Evolutionary conservation across 2,329 filamentous ascomycete species (phyloP).

Genomic region (Neofusicoccum cordaticola): DNA sequence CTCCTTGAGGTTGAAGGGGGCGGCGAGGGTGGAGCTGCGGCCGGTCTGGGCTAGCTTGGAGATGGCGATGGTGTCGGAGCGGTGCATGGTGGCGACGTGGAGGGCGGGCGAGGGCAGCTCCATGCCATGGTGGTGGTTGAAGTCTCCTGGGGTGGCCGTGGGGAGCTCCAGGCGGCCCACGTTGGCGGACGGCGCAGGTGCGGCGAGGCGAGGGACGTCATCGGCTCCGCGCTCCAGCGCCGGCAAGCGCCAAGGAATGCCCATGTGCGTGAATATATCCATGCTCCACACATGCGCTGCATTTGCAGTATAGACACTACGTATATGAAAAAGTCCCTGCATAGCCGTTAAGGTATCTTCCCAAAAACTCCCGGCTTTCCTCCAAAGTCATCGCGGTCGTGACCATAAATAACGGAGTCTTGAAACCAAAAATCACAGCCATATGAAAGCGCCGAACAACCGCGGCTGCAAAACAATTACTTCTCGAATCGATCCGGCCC

Average conservation of each 20-base stretch:
- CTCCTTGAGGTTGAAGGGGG: slow-evolving; percentile 9
- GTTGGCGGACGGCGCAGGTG: neutral
- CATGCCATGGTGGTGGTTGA: neutral
- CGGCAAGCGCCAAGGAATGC: neutral
- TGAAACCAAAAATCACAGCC: no score
- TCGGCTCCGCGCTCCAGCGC: neutral
- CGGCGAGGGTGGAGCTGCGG: slow-evolving; percentile 15
- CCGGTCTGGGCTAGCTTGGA: slow-evolving; percentile 12
- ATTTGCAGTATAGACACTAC: neutral
- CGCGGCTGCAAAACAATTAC: neutral
- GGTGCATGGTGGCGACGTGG: slow-evolving; percentile 7
- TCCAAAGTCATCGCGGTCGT: neutral
- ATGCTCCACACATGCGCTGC: neutral
- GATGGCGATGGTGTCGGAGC: neutral
- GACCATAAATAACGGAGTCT: no score
- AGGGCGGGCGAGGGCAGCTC: neutral
- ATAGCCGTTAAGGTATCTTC: neutral
- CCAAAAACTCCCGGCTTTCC: neutral
- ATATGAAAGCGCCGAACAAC: neutral
- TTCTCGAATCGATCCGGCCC: neutral
- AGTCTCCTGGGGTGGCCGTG: neutral
- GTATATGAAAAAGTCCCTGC: neutral
- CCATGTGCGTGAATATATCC: neutral
- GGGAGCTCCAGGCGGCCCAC: neutral
- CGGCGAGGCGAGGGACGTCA: slow-evolving; percentile 16